Percentiles rank a stretch among this genome's conserved stretches.
Evolutionary conservation across 2,329 filamentous ascomycete genomes (phyloP).

Genomic region (Ophiostoma ips): DNA sequence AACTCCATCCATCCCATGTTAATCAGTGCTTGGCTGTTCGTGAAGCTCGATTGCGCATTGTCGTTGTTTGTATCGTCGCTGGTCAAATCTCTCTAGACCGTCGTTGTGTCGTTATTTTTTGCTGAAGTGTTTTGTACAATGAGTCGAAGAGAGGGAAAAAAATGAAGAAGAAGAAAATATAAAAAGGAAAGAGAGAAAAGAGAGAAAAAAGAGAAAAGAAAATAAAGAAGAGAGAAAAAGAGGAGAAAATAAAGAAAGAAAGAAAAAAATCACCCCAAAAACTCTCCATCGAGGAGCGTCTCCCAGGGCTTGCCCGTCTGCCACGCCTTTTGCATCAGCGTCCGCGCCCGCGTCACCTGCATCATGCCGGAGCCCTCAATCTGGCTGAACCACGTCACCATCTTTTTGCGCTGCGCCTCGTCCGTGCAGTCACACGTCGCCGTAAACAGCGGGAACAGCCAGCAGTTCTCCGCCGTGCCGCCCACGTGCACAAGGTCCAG

Average conservation of each 20-base stretch:
- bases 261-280: conserved; percentile 40
- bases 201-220: neutral
- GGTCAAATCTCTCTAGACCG: neutral
- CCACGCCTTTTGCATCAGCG: conserved; percentile 57
- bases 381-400: conserved; percentile 50
- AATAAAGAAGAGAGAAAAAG: neutral
- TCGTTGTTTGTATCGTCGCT: neutral
- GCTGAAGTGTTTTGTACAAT: no score
- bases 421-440: conserved; percentile 61
- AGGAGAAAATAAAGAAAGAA: neutral
- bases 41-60: no score
- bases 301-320: conserved; percentile 55
- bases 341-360: conserved; percentile 52
- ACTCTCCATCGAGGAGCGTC: conserved; percentile 50
- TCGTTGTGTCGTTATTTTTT: neutral
- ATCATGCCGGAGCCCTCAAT: conserved; percentile 65
- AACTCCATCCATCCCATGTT: neutral
- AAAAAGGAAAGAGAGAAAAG: neutral
- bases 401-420: conserved; percentile 38
- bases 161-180: no score
- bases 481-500: conserved; percentile 49
- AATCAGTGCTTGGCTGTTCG: neutral
- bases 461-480: conserved; percentile 58
- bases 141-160: neutral
- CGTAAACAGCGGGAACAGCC: conserved; percentile 71